Evolutionary conservation across 2,329 filamentous ascomycete genomes (phyloP).

Genomic region (Diaporthe destruens): DNA sequence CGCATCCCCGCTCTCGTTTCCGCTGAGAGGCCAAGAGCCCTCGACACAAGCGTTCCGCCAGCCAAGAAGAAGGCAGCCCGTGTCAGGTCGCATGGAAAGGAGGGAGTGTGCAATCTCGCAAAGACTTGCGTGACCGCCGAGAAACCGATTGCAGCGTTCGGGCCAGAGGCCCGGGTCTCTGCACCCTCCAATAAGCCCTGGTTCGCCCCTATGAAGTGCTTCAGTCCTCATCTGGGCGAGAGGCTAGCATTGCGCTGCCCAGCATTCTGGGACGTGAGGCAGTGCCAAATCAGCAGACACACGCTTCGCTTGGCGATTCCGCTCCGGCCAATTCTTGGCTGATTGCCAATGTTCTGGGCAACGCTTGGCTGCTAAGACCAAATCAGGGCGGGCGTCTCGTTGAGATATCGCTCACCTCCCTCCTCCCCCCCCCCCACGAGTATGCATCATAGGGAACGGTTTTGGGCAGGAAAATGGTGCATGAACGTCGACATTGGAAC

Average conservation of each 20-base stretch:
- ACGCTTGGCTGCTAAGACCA: slow-evolving; percentile 19
- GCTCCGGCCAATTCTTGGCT: slow-evolving; percentile 34
- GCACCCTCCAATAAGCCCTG: background rate
- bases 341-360: slow-evolving; percentile 29
- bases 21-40: slow-evolving; percentile 31
- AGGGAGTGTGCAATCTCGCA: background rate
- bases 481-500: slow-evolving; percentile 16
- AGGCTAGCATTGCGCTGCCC: slow-evolving; percentile 27
- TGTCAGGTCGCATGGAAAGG: slow-evolving; percentile 1
- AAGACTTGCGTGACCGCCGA: slow-evolving; percentile 17
- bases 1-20: slow-evolving; percentile 27
- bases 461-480: slow-evolving; percentile 3
- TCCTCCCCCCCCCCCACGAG: background rate
- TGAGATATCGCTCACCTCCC: background rate
- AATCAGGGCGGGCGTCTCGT: slow-evolving; percentile 17
- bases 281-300: slow-evolving; percentile 33
- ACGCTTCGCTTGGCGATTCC: slow-evolving; percentile 29
- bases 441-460: background rate
- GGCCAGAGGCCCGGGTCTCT: slow-evolving; percentile 21
- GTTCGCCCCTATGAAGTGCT: slow-evolving; percentile 24
- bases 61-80: slow-evolving; percentile 25
- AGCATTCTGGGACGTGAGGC: slow-evolving; percentile 31
- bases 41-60: slow-evolving; percentile 28
- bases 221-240: slow-evolving; percentile 21
- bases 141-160: slow-evolving; percentile 14